Evolutionary conservation across 768 basidiomycete species (phyloP).

Genomic region (Collybia mongolica): DNA sequence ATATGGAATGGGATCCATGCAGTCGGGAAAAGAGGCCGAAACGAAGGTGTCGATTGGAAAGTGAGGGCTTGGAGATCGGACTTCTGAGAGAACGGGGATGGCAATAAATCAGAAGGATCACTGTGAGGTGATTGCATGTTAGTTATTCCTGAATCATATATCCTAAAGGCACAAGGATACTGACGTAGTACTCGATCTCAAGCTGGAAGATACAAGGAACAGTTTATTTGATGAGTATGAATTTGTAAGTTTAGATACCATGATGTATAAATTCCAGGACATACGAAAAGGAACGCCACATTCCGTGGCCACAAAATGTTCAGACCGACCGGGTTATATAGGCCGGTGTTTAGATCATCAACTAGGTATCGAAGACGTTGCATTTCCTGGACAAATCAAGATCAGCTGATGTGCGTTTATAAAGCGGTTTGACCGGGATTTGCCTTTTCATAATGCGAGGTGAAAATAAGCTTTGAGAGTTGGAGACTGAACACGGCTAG

Average conservation of each 20-base stretch:
- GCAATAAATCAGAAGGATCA: conserved; percentile 13
- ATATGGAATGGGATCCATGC: conserved; percentile 7
- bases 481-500: conserved; percentile 81
- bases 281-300: conserved; percentile 89
- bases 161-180: conserved; percentile 27
- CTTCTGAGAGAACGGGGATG: background rate
- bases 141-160: conserved; percentile 4
- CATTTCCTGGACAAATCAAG: conserved; percentile 64
- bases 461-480: conserved; percentile 64
- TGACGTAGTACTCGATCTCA: conserved; percentile 93
- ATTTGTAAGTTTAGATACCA: too few relatives aligned
- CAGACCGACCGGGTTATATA: conserved; percentile 86
- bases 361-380: conserved; percentile 58
- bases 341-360: conserved; percentile 61
- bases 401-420: conserved; percentile 5
- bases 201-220: conserved; percentile 48
- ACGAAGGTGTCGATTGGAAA: background rate
- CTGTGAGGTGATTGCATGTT: conserved; percentile 11
- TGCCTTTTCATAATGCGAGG: conserved; percentile 84
- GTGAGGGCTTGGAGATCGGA: background rate
- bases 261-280: conserved; percentile 30
- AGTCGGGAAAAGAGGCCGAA: background rate
- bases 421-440: conserved; percentile 7
- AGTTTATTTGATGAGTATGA: conserved; percentile 4
- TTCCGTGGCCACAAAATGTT: conserved; percentile 83